phyloP scores from a whole-genome alignment of 2,329 filamentous ascomycete species.

The Fusarium concolor region DNA sequence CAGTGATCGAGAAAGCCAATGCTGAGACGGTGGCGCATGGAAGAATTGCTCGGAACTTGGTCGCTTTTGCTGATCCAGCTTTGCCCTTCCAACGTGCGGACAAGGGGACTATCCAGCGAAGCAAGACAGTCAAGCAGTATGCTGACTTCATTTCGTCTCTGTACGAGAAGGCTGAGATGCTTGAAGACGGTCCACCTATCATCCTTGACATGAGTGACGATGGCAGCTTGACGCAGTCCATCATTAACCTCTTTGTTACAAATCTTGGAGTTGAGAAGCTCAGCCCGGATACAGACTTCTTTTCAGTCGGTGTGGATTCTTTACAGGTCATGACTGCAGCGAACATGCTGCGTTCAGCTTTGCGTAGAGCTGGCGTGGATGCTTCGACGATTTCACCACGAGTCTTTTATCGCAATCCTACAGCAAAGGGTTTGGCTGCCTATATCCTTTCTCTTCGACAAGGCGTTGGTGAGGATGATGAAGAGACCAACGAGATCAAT shows the following conservation, averaged over 20 bases:
- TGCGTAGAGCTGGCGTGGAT: fast-evolving
- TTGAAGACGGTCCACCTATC: fast-evolving
- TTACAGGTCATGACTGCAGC: not conserved
- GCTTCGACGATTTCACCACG: fast-evolving
- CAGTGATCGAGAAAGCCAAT: not conserved
- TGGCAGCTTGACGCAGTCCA: fast-evolving
- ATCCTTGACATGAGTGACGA: not conserved
- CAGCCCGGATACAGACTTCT: not conserved
- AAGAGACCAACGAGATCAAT: not conserved
- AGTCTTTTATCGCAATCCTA: not conserved
- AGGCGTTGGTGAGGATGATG: fast-evolving
- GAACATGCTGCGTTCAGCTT: fast-evolving
- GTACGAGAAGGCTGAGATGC: not conserved
- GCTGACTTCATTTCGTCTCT: not conserved
- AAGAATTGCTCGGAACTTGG: not conserved
- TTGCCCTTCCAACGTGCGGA: not conserved
- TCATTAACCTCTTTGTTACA: not conserved
- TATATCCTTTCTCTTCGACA: not conserved
- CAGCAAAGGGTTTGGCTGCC: not conserved
- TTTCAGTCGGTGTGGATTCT: not conserved
- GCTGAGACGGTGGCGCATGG: not conserved
- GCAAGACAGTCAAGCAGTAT: not conserved
- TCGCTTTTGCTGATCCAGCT: not conserved
- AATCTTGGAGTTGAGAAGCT: not conserved
- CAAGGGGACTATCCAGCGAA: not conserved